A percentile compares a stretch with the other conserved stretches of the same genome.
phyloP scores from a whole-genome alignment of 495 filamentous ascomycete genomes.

The Penicillium herquei region DNA sequence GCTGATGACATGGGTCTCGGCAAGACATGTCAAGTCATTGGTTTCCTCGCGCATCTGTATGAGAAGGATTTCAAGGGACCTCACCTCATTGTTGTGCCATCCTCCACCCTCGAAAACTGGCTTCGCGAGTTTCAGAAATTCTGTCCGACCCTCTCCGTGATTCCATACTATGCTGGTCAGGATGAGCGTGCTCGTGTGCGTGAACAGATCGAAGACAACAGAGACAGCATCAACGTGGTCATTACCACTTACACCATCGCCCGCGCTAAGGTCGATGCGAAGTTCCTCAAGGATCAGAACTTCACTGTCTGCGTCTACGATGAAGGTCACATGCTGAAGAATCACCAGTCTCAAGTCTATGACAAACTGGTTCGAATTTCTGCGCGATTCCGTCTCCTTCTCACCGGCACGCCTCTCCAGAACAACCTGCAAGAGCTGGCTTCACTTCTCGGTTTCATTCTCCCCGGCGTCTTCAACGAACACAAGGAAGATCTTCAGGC shows the following conservation, averaged over 20 bases:
- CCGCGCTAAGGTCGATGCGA: constrained; percentile 60
- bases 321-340: constrained; percentile 91
- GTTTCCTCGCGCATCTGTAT: constrained; percentile 80
- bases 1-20: constrained; percentile 98
- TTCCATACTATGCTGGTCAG: constrained; percentile 76
- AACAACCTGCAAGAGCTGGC: constrained; percentile 93
- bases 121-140: constrained; percentile 85
- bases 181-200: constrained; percentile 62
- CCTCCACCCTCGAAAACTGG: constrained; percentile 95
- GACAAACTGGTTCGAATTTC: constrained; percentile 74
- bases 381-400: constrained; percentile 73
- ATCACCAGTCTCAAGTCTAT: constrained; percentile 76
- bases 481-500: constrained; percentile 70
- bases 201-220: constrained; percentile 60
- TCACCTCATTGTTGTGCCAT: constrained; percentile 85
- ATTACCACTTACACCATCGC: constrained; percentile 87
- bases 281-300: constrained; percentile 63
- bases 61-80: constrained; percentile 68
- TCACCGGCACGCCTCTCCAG: constrained; percentile 93
- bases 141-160: constrained; percentile 70
- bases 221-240: constrained; percentile 72
- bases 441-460: constrained; percentile 84
- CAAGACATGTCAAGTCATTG: constrained; percentile 95
- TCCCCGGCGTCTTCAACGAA: constrained; percentile 76
- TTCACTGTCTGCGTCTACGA: constrained; percentile 80